Evolutionary conservation across 805 yeast species (phyloP).

Genomic region (Grigorovia jiainica): DNA sequence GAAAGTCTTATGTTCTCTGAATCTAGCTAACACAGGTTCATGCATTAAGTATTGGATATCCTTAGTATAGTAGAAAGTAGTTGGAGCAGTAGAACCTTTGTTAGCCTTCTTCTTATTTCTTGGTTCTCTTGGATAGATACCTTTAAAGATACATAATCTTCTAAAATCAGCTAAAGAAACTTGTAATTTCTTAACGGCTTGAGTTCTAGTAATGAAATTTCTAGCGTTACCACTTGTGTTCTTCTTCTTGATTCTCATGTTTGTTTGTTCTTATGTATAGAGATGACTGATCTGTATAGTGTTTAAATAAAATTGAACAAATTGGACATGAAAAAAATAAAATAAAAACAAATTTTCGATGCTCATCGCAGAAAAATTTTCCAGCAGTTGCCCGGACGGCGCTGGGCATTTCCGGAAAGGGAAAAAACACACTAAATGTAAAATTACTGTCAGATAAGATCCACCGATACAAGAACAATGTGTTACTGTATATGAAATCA

Average conservation of each 20-base stretch:
- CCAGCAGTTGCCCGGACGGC: background rate
- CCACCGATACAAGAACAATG: no score
- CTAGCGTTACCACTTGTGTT: conserved; percentile 83
- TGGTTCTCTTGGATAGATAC: conserved; percentile 96
- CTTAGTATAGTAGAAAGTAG: conserved; percentile 86
- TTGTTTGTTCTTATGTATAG: background rate
- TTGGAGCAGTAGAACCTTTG: conserved; percentile 95
- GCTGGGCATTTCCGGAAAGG: no score
- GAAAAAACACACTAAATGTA: no score
- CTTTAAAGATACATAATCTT: conserved; percentile 94
- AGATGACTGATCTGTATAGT: no score
- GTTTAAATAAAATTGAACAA: no score
- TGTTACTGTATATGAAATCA: background rate
- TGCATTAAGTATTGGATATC: conserved; percentile 93
- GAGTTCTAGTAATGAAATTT: conserved; percentile 87
- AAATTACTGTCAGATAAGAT: no score
- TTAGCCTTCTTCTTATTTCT: conserved; percentile 92
- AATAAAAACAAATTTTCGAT: background rate
- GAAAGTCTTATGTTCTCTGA: conserved; percentile 92
- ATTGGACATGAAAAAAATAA: background rate
- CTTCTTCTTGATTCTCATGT: conserved; percentile 67
- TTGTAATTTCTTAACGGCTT: conserved; percentile 86
- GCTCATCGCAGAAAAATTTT: background rate
- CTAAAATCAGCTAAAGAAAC: conserved; percentile 93
- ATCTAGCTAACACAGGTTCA: conserved; percentile 85